Base-by-base conservation (phyloP, 257 asterid genomes). In the Fraxinus americana region DNA sequence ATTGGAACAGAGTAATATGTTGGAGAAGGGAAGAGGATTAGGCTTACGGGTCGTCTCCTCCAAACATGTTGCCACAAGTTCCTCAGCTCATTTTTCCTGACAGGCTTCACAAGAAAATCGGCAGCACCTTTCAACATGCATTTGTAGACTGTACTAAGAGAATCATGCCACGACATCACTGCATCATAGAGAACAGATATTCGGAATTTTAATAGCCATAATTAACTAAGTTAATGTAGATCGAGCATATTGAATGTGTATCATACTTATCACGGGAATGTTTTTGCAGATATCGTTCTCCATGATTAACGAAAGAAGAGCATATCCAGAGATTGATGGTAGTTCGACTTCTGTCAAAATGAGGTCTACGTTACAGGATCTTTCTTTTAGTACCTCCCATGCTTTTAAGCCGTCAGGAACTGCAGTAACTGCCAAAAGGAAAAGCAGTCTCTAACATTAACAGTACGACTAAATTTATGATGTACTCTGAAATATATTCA, bases 41-140 rank as follows among this genome's bases (percentile, higher is more conserved):
- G 48, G 80, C 97, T 86, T 87, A 94, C 99, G 67, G 91, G 88
- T 89, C 86, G 97, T 88, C 92, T 93, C 90, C 98, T 93, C 99
- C 99, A 96, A 57, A 93, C 95, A 68, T 96, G 99, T 89, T 92
- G 98, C 99, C 99, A 96, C 86, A 96, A 83, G 85, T 96, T 93
- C 82, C 89, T 90, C 81, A 96, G 89, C 93, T 96, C 99, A 23
- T 96, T 96, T 79, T 91, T 96, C 77, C 99, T 77, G 30, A 93
- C 77, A 4, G 99, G 98, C 88, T 96, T 96, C 77, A 96, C 97
- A 43, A 96, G 99, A 85, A 96, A 96, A 84, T 96, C 98, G 0
- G 94, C 89, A 29, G 98, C 99, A 13, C 99, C 99, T 88, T 87
- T 90, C 86, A 92, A 78, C 99, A 96, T 96, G 90, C 99, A 96